Evolutionary conservation across 108 stramenopile species (phyloP), one percentile per base, ranked within the genome.

Genomic region (Nannochloropsis salina): DNA sequence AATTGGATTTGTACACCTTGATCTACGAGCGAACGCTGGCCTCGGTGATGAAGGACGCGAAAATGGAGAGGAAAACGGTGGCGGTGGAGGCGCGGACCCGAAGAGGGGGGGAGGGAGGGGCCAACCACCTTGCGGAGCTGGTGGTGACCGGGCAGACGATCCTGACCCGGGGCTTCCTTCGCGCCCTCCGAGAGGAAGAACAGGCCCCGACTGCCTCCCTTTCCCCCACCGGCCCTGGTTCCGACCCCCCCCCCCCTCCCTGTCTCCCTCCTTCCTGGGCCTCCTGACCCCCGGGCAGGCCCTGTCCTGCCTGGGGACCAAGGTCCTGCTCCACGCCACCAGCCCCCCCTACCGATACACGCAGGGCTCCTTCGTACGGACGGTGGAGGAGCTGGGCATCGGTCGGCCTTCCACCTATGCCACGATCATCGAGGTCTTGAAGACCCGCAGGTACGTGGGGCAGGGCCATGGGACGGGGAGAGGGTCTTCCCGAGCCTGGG

Each of bases 401-500:
- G 95, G 95, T 9, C 92, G 94, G 12, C 95, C 95, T 5, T 92
- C 92, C 45, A 95, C 95, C 3, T 95, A 95, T 85, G 93, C 94
- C 41, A 81, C 91, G 40, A 93, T 92, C 43, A 89, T 94, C 6
- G 88, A 93, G 41, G 92, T 89, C 80, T 90, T 95, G 45, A 89
- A 93, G n/a, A 91, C 92, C 42, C 90, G 94, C 11, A 91, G 61
- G 61, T 74, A 74, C 6, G 61, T 74, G 5, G 8, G 31, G 31
- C 0, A 1, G 31, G 31, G 31, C 0, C 31, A 31, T 31, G 31
- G 31, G 31, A 31, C 31, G 31, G 31, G 31, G 0, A 31, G 31
- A 31, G 31, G 31, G 31, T 31, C 31, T 31, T 31, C 31, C 31
- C 31, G 31, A 31, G 31, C 31, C 31, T 1, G 31, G 31, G 31